These are phyloP conservation scores for Sporothrix sp. DNA, from an alignment of 2,329 filamentous ascomycete species.

Conservation along the genomic window DNA sequence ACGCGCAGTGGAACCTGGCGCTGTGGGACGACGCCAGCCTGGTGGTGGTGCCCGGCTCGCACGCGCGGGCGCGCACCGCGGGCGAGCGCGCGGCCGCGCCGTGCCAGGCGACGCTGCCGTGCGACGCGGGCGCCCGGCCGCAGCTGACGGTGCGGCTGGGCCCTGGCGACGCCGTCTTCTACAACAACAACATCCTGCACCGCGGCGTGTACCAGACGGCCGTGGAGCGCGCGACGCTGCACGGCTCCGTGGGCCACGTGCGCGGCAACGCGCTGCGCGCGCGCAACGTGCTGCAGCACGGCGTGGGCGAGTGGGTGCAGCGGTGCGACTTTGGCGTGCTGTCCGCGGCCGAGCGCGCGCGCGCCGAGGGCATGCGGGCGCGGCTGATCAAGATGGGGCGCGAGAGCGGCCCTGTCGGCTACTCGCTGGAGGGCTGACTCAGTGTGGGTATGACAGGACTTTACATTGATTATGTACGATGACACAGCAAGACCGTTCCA, in stretches of 20 bases:
- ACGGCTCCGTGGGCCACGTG: constrained; percentile 59
- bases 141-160: constrained; percentile 57
- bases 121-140: constrained; percentile 48
- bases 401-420: constrained; percentile 53
- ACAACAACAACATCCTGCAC: constrained; percentile 82
- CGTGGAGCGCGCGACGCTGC: constrained; percentile 59
- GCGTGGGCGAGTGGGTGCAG: constrained; percentile 56
- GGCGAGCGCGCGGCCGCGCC: constrained; percentile 58
- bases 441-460: no score
- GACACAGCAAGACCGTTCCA: no score
- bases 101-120: constrained; percentile 52
- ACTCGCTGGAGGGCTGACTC: constrained; percentile 44
- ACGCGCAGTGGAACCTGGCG: constrained; percentile 83
- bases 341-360: constrained; percentile 28
- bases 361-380: constrained; percentile 54
- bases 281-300: constrained; percentile 67
- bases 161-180: constrained; percentile 75
- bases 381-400: constrained; percentile 53
- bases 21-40: constrained; percentile 65
- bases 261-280: constrained; percentile 47
- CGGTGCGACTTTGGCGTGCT: constrained; percentile 45
- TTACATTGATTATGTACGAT: no score
- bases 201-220: constrained; percentile 52
- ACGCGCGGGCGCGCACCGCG: constrained; percentile 60
- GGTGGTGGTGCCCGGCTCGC: constrained; percentile 68